Base-by-base conservation (phyloP, 257 asterid genomes). In the Lycium barbarum region DNA sequence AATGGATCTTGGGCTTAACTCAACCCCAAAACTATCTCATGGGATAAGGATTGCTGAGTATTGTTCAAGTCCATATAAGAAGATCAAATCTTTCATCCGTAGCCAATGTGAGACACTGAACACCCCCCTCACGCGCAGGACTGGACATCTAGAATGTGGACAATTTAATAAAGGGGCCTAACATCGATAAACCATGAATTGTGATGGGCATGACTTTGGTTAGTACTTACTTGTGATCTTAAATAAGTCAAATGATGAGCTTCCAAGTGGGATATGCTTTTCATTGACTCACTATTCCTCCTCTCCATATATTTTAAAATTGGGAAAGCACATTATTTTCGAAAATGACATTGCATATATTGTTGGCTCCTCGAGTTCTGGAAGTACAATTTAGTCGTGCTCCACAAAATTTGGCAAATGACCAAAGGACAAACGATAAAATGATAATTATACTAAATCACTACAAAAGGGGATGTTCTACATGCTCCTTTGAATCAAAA, bases 361-460 rank as follows among this genome's bases (percentile, higher is more conserved):
- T 84, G 91, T 90, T 91, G 92, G 94, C 74, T 93, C 97, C 97
- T 49, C 63, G 84, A 89, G 80, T 84, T 80, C 65, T 14, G 97
- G 97, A 93, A 90, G 83, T 76, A 83, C 59, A 58, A 8, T 72
- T 35, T 61, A 55, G 53, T 49, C n/a, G 86, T 58, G 53, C 57
- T 86, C 88, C 89, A 90, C 89, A 79, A 84, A 84, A 85, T 73
- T 84, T 84, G 70, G 15, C 17, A 84, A 85, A 83, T 63, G 11
- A 40, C 35, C 9, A 71, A 9, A 71, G 22, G 51, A 71, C 79
- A 71, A 18, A 71, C 7, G 3, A 71, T 4, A 38, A 72, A 11
- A 45, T 45, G 6, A 72, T 72, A 45, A 72, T n/a, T n/a, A n/a
- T n/a, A 45, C 58, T 18, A 72, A 72, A 45, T 72, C 80, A 45